Evolutionary conservation across 2,329 filamentous ascomycete genomes (phyloP).

Genomic region (Verticillium alfalfae): DNA sequence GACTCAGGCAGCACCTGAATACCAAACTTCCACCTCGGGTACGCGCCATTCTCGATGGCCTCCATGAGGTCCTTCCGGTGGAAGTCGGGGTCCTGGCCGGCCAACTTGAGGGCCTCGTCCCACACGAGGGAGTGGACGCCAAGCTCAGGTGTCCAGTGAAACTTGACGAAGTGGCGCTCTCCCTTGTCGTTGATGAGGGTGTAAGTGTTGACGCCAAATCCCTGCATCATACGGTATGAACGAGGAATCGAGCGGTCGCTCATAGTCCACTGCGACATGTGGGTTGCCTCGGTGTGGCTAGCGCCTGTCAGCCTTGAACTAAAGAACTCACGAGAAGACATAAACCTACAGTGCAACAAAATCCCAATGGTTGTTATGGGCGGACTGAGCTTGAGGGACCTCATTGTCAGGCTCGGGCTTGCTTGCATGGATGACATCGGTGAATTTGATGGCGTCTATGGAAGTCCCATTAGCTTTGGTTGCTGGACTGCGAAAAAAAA

Average conservation of each 20-base stretch:
- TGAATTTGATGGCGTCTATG: constrained; percentile 68
- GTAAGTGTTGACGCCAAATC: constrained; percentile 78
- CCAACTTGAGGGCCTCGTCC: constrained; percentile 74
- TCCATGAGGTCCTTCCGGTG: constrained; percentile 72
- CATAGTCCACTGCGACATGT: constrained; percentile 79
- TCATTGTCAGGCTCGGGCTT: constrained; percentile 70
- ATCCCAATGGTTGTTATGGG: constrained; percentile 76
- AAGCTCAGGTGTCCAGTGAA: constrained; percentile 68
- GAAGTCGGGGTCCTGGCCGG: constrained; percentile 73
- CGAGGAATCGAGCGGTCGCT: constrained; percentile 68
- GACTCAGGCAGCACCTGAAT: constrained; percentile 73
- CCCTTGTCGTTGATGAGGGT: constrained; percentile 63
- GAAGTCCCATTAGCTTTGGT: constrained; percentile 28
- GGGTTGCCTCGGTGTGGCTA: constrained; percentile 64
- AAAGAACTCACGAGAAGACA: neutral
- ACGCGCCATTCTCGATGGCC: constrained; percentile 66
- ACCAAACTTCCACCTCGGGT: constrained; percentile 75
- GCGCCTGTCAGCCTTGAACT: constrained; percentile 24
- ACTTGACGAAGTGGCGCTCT: constrained; percentile 70
- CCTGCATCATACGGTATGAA: constrained; percentile 80
- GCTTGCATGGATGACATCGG: constrained; percentile 31
- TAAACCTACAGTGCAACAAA: constrained; percentile 30
- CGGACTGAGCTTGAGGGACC: constrained; percentile 64
- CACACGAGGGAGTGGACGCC: constrained; percentile 73
- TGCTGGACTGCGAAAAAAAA: too few relatives aligned